These are phyloP conservation scores for Groenewaldozyma salmanticensis DNA, from an alignment of 805 yeast genomes.

Conservation along the genomic window DNA sequence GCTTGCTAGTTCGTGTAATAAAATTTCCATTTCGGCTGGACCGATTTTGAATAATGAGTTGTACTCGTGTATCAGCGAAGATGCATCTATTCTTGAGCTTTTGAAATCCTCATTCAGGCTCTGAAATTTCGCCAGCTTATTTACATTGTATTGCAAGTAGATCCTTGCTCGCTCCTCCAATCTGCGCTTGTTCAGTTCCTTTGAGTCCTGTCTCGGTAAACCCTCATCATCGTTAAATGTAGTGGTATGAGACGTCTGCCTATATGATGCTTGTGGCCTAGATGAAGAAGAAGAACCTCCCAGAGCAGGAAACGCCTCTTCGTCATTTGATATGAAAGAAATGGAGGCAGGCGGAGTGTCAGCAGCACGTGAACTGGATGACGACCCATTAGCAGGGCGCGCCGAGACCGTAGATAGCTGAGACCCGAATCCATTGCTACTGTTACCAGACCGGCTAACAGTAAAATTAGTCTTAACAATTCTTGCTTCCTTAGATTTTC, in stretches of 20 bases:
- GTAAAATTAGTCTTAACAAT: slow-evolving; percentile 13
- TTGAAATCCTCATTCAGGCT: slow-evolving; percentile 40
- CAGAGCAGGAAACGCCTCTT: slow-evolving; percentile 18
- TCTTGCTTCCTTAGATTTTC: slow-evolving; percentile 28
- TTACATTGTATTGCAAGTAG: slow-evolving; percentile 48
- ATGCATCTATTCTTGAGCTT: slow-evolving; percentile 37
- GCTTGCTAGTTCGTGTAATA: slow-evolving; percentile 29
- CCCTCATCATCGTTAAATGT: slow-evolving; percentile 11
- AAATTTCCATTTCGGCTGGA: slow-evolving; percentile 42
- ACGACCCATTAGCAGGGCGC: slow-evolving; percentile 3
- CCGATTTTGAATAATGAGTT: slow-evolving; percentile 36
- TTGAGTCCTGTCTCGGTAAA: slow-evolving; percentile 21
- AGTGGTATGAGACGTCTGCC: slow-evolving; percentile 11
- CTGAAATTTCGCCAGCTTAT: slow-evolving; percentile 40
- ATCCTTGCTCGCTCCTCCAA: slow-evolving; percentile 81
- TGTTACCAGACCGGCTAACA: slow-evolving; percentile 17
- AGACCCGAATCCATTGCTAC: slow-evolving; percentile 38
- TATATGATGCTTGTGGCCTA: neutral
- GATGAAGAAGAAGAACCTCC: slow-evolving; percentile 9
- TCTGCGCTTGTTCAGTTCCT: slow-evolving; percentile 46
- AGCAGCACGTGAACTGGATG: slow-evolving; percentile 6
- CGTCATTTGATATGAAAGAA: slow-evolving; percentile 4
- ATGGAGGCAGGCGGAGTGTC: slow-evolving; percentile 2
- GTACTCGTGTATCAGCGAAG: slow-evolving; percentile 40
- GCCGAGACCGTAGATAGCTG: slow-evolving; percentile 52